Percentiles rank a stretch among this genome's conserved stretches.
Evolutionary conservation across 78 protist species (phyloP).

Genomic region (Dictyostelium purpureum): DNA sequence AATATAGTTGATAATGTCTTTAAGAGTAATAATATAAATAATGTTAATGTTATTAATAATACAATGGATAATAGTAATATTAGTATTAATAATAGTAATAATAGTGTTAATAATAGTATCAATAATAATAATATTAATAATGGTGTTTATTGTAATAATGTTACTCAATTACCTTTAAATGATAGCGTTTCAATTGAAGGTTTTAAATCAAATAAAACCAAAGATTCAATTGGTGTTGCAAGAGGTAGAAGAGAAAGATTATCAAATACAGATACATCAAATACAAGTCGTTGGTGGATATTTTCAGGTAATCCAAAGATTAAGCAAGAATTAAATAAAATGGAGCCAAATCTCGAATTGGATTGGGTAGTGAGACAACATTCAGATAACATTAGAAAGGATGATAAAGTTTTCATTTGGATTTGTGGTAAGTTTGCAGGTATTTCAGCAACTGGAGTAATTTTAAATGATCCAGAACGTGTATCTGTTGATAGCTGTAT

Average conservation of each 20-base stretch:
- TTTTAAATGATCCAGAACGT: conserved; percentile 17
- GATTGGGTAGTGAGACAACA: conserved; percentile 71
- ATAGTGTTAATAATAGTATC: too few relatives aligned
- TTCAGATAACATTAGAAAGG: conserved; percentile 62
- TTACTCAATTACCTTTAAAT: too few relatives aligned
- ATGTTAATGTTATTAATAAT: too few relatives aligned
- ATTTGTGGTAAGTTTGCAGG: conserved; percentile 66
- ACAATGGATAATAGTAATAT: too few relatives aligned
- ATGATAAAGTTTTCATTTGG: conserved; percentile 58
- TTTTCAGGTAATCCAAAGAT: conserved; percentile 73
- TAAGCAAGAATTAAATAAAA: conserved; percentile 28
- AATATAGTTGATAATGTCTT: too few relatives aligned
- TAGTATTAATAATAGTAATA: too few relatives aligned
- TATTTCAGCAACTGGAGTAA: conserved; percentile 33
- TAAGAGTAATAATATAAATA: too few relatives aligned
- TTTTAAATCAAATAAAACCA: not conserved
- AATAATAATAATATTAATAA: too few relatives aligned
- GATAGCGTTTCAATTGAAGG: too few relatives aligned
- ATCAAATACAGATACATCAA: not conserved
- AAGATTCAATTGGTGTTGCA: conserved; percentile 54
- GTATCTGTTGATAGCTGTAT: not conserved
- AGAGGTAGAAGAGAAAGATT: conserved; percentile 62
- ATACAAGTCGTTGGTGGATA: conserved; percentile 56
- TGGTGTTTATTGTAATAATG: too few relatives aligned
- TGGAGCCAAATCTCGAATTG: conserved; percentile 1